Evolutionary conservation across 805 yeast species (phyloP).

Genomic region (Metschnikowia noctiluminum): DNA sequence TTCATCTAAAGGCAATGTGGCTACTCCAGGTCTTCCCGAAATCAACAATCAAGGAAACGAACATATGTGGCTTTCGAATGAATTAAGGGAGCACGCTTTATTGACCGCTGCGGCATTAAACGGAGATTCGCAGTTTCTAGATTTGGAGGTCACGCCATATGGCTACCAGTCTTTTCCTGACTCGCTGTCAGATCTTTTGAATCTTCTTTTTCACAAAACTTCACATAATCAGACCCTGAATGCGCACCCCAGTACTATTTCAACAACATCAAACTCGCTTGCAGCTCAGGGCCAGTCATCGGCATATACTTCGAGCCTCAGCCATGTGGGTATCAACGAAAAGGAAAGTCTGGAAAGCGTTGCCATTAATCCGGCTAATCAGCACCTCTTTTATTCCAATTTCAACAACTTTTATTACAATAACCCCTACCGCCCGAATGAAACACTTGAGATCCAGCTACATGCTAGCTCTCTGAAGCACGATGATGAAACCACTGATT

Average conservation of each 20-base stretch:
- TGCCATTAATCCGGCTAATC: slow-evolving; percentile 33
- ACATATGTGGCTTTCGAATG: slow-evolving; percentile 68
- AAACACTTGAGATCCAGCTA: slow-evolving; percentile 39
- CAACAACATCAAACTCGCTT: background rate
- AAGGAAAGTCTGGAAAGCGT: slow-evolving; percentile 11
- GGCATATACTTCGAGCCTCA: slow-evolving; percentile 2
- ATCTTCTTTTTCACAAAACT: slow-evolving; percentile 50
- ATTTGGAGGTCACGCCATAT: slow-evolving; percentile 35
- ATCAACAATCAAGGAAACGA: slow-evolving; percentile 30
- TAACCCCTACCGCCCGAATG: slow-evolving; percentile 38
- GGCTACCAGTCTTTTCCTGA: slow-evolving; percentile 14
- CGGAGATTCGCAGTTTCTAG: slow-evolving; percentile 57
- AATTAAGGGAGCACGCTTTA: slow-evolving; percentile 66
- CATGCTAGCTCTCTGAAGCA: slow-evolving; percentile 35
- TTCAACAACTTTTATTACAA: slow-evolving; percentile 38
- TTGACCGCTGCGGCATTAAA: slow-evolving; percentile 69
- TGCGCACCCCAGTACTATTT: background rate
- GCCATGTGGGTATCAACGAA: slow-evolving; percentile 5
- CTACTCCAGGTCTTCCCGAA: slow-evolving; percentile 4
- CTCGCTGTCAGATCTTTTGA: slow-evolving; percentile 46
- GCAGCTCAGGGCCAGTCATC: slow-evolving; percentile 1
- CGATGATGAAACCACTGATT: slow-evolving; percentile 31
- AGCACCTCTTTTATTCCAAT: slow-evolving; percentile 36
- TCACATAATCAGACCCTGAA: slow-evolving; percentile 15
- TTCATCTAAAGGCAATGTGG: background rate